Percentiles rank a stretch among this genome's conserved stretches.
Conservation (phyloP, 108 stramenopile genomes). For the Cyclostephanos invisitatus region DNA sequence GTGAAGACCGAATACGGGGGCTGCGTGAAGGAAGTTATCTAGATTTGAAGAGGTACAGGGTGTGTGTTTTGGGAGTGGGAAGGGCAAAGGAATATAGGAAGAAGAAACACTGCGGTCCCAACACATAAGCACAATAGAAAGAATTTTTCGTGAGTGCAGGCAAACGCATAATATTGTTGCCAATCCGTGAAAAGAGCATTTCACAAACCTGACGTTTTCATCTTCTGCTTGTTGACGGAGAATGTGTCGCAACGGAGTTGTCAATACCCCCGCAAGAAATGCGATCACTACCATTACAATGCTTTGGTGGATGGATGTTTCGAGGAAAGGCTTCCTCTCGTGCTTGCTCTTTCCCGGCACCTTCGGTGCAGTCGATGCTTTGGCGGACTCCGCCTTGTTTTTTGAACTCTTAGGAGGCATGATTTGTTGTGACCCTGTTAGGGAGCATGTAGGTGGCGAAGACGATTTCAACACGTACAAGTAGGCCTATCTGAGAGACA, state of each 20-base stretch:
- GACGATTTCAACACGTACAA: no score
- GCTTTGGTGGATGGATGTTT: constrained; percentile 5
- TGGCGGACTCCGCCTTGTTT: constrained; percentile 5
- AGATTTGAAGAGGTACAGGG: constrained; percentile 54
- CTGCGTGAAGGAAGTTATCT: constrained; percentile 47
- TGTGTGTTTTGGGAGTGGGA: constrained; percentile 23
- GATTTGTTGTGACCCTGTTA: background rate
- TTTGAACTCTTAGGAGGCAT: constrained; percentile 11
- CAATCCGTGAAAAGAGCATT: background rate
- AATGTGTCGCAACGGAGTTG: constrained; percentile 33
- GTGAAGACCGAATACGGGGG: constrained; percentile 53
- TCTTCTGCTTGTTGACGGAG: constrained; percentile 4
- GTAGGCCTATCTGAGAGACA: no score
- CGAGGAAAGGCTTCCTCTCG: background rate
- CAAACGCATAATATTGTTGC: background rate
- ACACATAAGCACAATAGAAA: background rate
- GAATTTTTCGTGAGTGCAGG: background rate
- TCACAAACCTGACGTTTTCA: constrained; percentile 8
- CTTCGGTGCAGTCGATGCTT: background rate
- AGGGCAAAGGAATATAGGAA: constrained; percentile 1
- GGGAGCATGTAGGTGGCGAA: no score
- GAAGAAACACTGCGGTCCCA: constrained; percentile 1
- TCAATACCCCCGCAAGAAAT: constrained; percentile 36
- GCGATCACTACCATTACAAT: constrained; percentile 29
- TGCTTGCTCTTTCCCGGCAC: background rate